Evolutionary conservation across 768 basidiomycete species (phyloP).

Genomic region (Hysterangium stoloniferum): DNA sequence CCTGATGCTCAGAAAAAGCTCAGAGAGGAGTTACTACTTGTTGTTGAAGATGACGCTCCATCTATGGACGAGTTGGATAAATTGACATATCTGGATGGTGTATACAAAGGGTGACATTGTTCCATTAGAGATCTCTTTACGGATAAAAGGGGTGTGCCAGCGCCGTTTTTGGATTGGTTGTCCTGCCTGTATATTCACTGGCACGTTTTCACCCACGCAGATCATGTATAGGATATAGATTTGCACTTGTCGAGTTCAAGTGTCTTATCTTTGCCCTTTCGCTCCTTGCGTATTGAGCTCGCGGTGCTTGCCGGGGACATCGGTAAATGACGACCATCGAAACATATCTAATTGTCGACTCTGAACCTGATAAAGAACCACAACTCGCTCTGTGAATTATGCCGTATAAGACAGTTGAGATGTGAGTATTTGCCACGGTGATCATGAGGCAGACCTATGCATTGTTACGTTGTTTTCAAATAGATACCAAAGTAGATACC

Average conservation of each 20-base stretch:
- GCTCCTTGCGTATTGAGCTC: constrained; percentile 44
- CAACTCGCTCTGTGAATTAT: no score
- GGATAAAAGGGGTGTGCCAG: constrained; percentile 34
- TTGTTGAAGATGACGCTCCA: constrained; percentile 49
- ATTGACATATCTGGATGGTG: constrained; percentile 60
- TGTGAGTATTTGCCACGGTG: no score
- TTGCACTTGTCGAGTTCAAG: constrained; percentile 47
- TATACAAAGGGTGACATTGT: constrained; percentile 45
- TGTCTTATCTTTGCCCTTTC: constrained; percentile 44
- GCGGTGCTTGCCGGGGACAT: constrained; percentile 42
- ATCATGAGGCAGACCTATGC: no score
- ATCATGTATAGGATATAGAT: constrained; percentile 61
- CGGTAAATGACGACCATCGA: no score
- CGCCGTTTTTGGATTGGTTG: constrained; percentile 47
- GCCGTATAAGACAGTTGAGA: no score
- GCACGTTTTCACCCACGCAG: no score
- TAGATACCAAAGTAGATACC: no score
- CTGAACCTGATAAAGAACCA: no score
- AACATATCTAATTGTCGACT: no score
- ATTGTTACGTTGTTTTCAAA: no score
- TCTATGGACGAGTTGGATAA: constrained; percentile 62
- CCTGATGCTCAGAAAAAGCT: constrained; percentile 46
- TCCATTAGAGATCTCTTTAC: constrained; percentile 38
- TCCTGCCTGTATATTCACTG: no score
- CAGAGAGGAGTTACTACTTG: constrained; percentile 44